phyloP scores from a whole-genome alignment of 371 early-diverging fungal genomes.

The Mucor ambiguus region DNA sequence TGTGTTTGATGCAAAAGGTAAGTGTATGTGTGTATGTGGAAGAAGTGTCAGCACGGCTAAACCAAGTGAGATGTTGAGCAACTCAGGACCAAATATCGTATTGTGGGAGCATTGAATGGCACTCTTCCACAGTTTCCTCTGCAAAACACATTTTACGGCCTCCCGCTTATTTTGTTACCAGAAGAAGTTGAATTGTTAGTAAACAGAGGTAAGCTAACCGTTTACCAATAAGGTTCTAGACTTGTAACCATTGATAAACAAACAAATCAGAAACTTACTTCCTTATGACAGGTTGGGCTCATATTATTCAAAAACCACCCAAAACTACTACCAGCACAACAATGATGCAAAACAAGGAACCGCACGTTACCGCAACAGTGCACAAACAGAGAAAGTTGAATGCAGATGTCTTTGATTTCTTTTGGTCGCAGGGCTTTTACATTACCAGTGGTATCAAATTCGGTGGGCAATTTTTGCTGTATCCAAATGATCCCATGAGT shows the following conservation, averaged over 20 bases:
- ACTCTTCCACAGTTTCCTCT: constrained; percentile 54
- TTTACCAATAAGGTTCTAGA: background rate
- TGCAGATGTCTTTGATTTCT: constrained; percentile 41
- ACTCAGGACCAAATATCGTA: constrained; percentile 48
- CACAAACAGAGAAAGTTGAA: background rate
- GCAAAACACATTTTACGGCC: constrained; percentile 56
- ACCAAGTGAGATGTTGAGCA: constrained; percentile 37
- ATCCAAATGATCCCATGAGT: constrained; percentile 57
- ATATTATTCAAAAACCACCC: background rate
- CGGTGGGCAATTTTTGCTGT: constrained; percentile 67
- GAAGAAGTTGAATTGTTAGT: constrained; percentile 57
- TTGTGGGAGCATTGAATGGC: constrained; percentile 61
- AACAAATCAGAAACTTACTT: background rate
- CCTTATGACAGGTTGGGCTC: constrained; percentile 5
- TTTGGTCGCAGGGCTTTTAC: constrained; percentile 57
- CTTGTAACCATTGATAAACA: background rate
- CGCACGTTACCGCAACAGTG: background rate
- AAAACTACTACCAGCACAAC: background rate
- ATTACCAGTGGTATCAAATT: constrained; percentile 63
- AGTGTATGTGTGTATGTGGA: too few species aligned
- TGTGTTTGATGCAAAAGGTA: constrained; percentile 30
- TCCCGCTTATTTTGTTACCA: constrained; percentile 53
- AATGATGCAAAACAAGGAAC: background rate
- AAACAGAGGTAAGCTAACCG: constrained; percentile 34
- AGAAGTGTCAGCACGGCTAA: background rate